These are phyloP conservation scores for Starmerella stellata DNA, from an alignment of 805 yeast genomes.

Conservation along the genomic window DNA sequence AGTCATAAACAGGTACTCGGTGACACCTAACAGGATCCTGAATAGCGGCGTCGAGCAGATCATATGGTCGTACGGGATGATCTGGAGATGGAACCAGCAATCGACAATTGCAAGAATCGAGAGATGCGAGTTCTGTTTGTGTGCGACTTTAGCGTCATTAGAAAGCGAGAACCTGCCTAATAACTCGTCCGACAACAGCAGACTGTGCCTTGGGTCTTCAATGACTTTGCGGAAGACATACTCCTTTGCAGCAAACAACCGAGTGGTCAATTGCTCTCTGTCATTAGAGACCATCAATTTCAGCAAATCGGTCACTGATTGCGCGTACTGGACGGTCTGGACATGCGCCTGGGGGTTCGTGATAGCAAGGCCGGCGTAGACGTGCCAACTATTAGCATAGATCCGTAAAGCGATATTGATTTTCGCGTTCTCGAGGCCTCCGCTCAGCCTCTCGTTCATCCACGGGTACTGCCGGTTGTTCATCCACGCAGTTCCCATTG, in stretches of 20 bases:
- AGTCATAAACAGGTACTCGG: conserved; percentile 76
- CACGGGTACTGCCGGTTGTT: conserved; percentile 73
- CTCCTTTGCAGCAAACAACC: conserved; percentile 50
- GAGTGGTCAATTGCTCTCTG: conserved; percentile 35
- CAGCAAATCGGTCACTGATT: conserved; percentile 64
- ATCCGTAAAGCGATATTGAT: conserved; percentile 83
- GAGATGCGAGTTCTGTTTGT: conserved; percentile 65
- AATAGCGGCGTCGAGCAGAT: conserved; percentile 90
- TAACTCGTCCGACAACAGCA: conserved; percentile 59
- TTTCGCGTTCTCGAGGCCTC: conserved; percentile 92
- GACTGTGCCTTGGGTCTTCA: conserved; percentile 32
- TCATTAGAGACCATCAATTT: conserved; percentile 63
- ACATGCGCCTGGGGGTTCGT: conserved; percentile 87
- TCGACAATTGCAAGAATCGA: conserved; percentile 82
- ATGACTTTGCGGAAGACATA: conserved; percentile 54
- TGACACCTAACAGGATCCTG: conserved; percentile 81
- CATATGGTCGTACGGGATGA: conserved; percentile 90
- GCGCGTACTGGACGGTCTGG: conserved; percentile 78
- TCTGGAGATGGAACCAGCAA: conserved; percentile 70
- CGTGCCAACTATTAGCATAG: conserved; percentile 91
- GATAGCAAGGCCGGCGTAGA: conserved; percentile 91
- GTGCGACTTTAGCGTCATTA: conserved; percentile 38
- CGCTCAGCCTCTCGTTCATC: conserved; percentile 65
- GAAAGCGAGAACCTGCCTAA: conserved; percentile 65
- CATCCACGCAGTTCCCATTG: conserved; percentile 96